Conservation (phyloP, 1,139 yeast genomes). For the Kluyveromyces sp. region DNA sequence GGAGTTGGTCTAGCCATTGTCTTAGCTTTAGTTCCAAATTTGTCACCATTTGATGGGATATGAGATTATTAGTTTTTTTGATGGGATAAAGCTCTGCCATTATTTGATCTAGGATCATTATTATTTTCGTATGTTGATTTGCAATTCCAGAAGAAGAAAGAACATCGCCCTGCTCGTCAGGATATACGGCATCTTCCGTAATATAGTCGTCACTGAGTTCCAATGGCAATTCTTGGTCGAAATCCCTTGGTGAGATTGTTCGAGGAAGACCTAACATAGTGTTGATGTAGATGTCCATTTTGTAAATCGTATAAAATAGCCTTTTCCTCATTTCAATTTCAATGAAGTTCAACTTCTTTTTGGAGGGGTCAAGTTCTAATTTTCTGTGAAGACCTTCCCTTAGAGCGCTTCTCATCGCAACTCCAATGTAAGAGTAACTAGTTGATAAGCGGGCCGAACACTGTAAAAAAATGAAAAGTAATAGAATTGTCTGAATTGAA, state of each 20-base stretch:
- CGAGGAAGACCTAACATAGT: conserved; percentile 86
- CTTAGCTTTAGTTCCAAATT: conserved; percentile 66
- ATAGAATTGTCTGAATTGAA: conserved; percentile 65
- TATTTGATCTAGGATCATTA: conserved; percentile 50
- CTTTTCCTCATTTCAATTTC: conserved; percentile 82
- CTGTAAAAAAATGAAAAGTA: conserved; percentile 68
- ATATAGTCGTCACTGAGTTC: conserved; percentile 85
- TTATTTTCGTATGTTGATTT: conserved; percentile 72
- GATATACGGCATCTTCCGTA: conserved; percentile 44
- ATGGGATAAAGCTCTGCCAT: conserved; percentile 53
- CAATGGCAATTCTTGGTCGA: conserved; percentile 80
- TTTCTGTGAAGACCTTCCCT: conserved; percentile 85
- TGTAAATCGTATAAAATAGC: conserved; percentile 80
- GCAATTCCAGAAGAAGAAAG: conserved; percentile 76
- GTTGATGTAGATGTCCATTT: conserved; percentile 86
- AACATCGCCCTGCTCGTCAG: conserved; percentile 35
- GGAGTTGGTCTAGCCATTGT: conserved; percentile 68
- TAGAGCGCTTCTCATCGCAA: conserved; percentile 77
- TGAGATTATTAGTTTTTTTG: conserved; percentile 31
- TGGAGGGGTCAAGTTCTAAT: conserved; percentile 27
- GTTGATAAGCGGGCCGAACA: conserved; percentile 87
- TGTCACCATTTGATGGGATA: conserved; percentile 51
- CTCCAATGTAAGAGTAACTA: conserved; percentile 89
- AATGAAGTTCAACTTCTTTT: conserved; percentile 47
- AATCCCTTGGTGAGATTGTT: conserved; percentile 62